A percentile compares a stretch with the other conserved stretches of the same genome.
Conservation (phyloP, 163 green algal species). For the Chlamydomonas reinhardtii region DNA sequence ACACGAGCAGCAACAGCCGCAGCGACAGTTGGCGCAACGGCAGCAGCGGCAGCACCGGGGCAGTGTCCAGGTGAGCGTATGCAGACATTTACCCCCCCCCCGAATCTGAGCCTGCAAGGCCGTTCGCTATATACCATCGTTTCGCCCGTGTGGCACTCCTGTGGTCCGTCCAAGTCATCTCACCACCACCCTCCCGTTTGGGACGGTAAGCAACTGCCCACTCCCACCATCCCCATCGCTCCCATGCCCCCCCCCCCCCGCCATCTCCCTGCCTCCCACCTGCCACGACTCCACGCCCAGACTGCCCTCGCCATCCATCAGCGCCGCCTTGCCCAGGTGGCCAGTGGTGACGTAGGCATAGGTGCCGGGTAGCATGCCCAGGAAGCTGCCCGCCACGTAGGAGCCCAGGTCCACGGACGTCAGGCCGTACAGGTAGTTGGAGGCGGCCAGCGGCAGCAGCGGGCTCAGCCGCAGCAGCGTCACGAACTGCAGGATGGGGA, state of each 20-base stretch:
- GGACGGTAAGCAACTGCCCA: too few species aligned
- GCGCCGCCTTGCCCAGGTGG: slow-evolving; percentile 64
- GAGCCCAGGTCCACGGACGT: slow-evolving; percentile 85
- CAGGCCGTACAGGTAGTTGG: slow-evolving; percentile 93
- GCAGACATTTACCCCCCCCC: too few species aligned
- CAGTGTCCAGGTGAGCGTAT: too few species aligned
- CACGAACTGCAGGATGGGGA: slow-evolving; percentile 79
- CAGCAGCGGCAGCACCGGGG: too few species aligned
- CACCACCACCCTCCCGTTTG: too few species aligned
- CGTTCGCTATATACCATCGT: too few species aligned
- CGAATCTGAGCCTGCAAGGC: too few species aligned
- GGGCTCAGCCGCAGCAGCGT: slow-evolving; percentile 92
- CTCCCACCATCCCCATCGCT: too few species aligned
- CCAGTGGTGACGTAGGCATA: slow-evolving; percentile 87
- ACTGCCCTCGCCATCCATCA: slow-evolving; percentile 53
- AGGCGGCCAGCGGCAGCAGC: slow-evolving; percentile 89
- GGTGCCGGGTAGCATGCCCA: slow-evolving; percentile 96
- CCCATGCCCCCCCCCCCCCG: background rate
- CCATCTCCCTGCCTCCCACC: slow-evolving; percentile 24
- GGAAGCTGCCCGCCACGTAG: slow-evolving; percentile 83
- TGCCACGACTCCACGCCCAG: slow-evolving; percentile 63
- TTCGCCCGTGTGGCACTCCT: too few species aligned
- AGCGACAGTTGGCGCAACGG: too few species aligned
- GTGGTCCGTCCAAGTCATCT: too few species aligned
- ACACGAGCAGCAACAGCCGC: too few species aligned